phyloP scores from a whole-genome alignment of 2,329 filamentous ascomycete species.

The Aureobasidium uvarum region DNA sequence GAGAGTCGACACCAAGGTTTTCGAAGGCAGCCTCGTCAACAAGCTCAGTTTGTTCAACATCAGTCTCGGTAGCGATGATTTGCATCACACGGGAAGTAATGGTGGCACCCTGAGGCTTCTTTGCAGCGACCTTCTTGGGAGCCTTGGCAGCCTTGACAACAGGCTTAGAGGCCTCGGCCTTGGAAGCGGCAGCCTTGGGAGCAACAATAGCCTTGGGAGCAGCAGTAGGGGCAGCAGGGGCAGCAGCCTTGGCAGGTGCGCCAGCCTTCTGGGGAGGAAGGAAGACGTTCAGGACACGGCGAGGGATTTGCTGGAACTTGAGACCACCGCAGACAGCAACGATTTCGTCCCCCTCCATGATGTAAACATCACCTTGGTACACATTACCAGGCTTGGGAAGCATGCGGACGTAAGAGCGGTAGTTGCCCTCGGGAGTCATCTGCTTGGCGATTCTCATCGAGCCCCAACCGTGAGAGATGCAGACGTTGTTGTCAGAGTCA shows the following conservation, averaged over 20 bases:
- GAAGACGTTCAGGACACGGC: constrained; percentile 64
- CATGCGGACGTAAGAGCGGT: constrained; percentile 63
- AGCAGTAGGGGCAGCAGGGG: constrained; percentile 39
- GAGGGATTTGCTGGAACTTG: constrained; percentile 66
- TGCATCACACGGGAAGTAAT: constrained; percentile 57
- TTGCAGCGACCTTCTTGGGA: constrained; percentile 50
- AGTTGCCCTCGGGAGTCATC: constrained; percentile 53
- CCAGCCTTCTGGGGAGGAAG: constrained; percentile 57
- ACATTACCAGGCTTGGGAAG: constrained; percentile 56
- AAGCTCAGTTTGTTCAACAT: constrained; percentile 58
- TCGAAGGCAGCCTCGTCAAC: constrained; percentile 61
- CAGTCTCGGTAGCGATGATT: constrained; percentile 66
- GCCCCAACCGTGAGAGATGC: constrained; percentile 62
- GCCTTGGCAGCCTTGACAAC: constrained; percentile 39
- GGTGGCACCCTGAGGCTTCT: constrained; percentile 50
- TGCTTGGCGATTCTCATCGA: constrained; percentile 57
- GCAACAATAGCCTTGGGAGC: constrained; percentile 39
- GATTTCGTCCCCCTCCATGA: constrained; percentile 59
- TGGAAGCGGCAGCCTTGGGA: constrained; percentile 35
- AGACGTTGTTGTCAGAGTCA: constrained; percentile 59
- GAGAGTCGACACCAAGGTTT: constrained; percentile 61
- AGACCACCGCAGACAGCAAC: constrained; percentile 60
- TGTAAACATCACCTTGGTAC: constrained; percentile 60
- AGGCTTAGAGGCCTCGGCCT: constrained; percentile 38
- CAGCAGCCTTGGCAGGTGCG: constrained; percentile 39